Evolutionary conservation across 495 filamentous ascomycete genomes (phyloP), one percentile per base, ranked within the genome.

Genomic region (Penicillium daleae): DNA sequence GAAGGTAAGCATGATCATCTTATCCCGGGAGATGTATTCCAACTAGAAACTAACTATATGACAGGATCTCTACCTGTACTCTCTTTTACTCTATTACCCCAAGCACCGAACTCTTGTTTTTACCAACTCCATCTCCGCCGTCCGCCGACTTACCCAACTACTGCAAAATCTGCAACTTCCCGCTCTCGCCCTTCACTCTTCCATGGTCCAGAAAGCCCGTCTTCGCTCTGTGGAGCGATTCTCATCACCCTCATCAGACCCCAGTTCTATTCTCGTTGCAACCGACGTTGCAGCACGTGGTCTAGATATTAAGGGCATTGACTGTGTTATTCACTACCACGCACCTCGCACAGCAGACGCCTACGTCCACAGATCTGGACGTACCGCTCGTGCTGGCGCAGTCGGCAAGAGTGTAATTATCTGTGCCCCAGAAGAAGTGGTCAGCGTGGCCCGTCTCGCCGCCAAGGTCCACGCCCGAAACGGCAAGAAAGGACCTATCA

Each of bases 251-350:
- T 77, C 77, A 12, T 77, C 85, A 17, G 76, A 86, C 24, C 71
- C 78, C 13, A 79, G 85, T 56, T 86, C 89, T 4, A 90, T 97
- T 56, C 85, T 99, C 2, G 84, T 99, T 12, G 94, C 96, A 1
- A 98, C 95, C 3, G 95, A 99, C 71, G 93, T 98, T 46, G 96
- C 95, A 1, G 94, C 96, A n/a, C 87, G 95, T 62, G 95, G 95
- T 70, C 87, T 99, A 54, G 95, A 99, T 77, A 97, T 99, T 71
- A 89, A 90, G 51, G 86, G 85, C 31, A 91, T 98, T 46, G 87
- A 97, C 56, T 82, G 93, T 26, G 86, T 99, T 29, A 74, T 99
- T 24, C 95, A 99, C 72, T 99, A 99, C 77, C 96, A 98, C 76
- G 88, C 97, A 10, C 95, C 95, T 7, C 90, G 93, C 55, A 80